Conservation (phyloP, 305 asterid genomes). For the Solanum hybrid region DNA sequence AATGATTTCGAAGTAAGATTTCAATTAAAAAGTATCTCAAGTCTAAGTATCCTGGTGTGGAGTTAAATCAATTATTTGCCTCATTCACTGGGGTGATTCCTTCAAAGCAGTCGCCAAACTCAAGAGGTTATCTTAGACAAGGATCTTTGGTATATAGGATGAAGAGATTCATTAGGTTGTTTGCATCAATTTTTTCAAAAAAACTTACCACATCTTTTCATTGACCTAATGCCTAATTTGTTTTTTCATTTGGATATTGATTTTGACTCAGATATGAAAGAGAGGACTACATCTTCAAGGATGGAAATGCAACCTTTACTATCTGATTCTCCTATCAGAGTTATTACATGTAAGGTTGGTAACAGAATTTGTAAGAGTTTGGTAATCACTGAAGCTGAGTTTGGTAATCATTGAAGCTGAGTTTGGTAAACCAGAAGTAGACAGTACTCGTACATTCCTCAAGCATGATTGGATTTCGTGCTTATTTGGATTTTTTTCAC, state of each 20-base stretch:
- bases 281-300: neutral
- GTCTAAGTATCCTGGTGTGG: neutral
- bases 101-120: neutral
- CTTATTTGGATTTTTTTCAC: neutral
- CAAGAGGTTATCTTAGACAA: neutral
- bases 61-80: neutral
- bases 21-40: conserved; percentile 9
- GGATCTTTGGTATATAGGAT: neutral
- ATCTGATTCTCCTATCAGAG: neutral
- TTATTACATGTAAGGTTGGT: no score
- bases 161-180: neutral
- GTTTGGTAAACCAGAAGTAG: neutral
- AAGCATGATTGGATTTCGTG: neutral
- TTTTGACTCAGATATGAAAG: neutral
- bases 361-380: no score
- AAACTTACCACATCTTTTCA: neutral
- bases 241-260: neutral
- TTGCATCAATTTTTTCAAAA: neutral
- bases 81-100: neutral
- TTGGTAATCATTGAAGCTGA: no score
- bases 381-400: no score
- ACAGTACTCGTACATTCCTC: neutral
- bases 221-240: neutral
- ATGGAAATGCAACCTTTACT: neutral
- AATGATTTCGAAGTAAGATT: neutral